Evolutionary conservation across 208 protist genomes (phyloP).

Genomic region (Angomonas ambiguus): DNA sequence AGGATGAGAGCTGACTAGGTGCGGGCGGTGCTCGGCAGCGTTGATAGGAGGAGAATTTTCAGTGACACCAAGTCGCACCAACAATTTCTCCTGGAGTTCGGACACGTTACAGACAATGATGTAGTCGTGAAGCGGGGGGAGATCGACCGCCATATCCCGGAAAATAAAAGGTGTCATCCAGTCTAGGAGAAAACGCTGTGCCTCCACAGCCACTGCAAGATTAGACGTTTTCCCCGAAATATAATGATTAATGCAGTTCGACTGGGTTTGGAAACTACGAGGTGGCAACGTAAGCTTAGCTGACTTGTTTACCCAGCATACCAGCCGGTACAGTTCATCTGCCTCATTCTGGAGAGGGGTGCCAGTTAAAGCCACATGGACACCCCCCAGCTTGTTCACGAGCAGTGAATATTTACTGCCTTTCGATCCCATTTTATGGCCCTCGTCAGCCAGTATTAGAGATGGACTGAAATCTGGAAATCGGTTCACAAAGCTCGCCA

Average conservation of each 20-base stretch:
- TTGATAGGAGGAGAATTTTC: slow-evolving; percentile 12
- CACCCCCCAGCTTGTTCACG: slow-evolving; percentile 35
- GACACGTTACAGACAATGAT: slow-evolving; percentile 74
- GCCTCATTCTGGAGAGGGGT: slow-evolving; percentile 89
- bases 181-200: slow-evolving; percentile 74
- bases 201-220: slow-evolving; percentile 42
- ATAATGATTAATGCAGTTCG: slow-evolving; percentile 60
- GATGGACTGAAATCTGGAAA: slow-evolving; percentile 46
- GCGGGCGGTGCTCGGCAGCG: slow-evolving; percentile 61
- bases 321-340: slow-evolving; percentile 77
- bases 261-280: slow-evolving; percentile 47
- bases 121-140: slow-evolving; percentile 84
- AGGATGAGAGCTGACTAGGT: slow-evolving; percentile 80
- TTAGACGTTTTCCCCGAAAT: slow-evolving; percentile 60
- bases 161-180: slow-evolving; percentile 88
- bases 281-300: slow-evolving; percentile 46
- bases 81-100: slow-evolving; percentile 31
- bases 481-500: slow-evolving; percentile 43
- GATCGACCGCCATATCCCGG: slow-evolving; percentile 67
- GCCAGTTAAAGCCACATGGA: slow-evolving; percentile 79
- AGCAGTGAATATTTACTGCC: slow-evolving; percentile 51
- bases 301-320: slow-evolving; percentile 67
- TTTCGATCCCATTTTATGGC: slow-evolving; percentile 69
- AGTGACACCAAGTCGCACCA: slow-evolving; percentile 14
- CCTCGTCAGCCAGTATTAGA: slow-evolving; percentile 86